These are phyloP conservation scores for Xylaria acuta DNA, from an alignment of 495 filamentous ascomycete genomes.

Conservation along the genomic window DNA sequence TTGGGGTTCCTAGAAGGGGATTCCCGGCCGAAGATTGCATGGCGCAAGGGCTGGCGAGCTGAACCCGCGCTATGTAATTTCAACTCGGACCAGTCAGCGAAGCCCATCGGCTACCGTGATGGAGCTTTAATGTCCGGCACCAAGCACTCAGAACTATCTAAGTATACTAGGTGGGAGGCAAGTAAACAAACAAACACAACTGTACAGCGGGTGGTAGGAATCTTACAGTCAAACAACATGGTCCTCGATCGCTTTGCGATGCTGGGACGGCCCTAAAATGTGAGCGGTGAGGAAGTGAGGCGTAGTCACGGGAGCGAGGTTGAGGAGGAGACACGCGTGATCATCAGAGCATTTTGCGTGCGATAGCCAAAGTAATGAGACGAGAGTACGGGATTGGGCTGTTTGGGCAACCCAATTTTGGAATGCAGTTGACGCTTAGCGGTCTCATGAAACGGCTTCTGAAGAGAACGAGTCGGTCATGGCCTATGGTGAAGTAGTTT, in stretches of 20 bases:
- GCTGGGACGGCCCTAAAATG: background rate
- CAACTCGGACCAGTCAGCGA: conserved; percentile 11
- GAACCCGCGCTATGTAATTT: conserved; percentile 10
- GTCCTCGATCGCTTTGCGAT: background rate
- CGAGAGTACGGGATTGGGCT: background rate
- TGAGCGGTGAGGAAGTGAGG: conserved; percentile 16
- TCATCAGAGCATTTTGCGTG: background rate
- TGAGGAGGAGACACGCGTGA: background rate
- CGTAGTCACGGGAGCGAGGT: conserved; percentile 11
- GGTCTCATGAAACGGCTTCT: conserved; percentile 21
- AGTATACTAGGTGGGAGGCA: background rate
- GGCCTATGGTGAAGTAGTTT: background rate
- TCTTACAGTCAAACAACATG: background rate
- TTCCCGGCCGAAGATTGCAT: conserved; percentile 7
- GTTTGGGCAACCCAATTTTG: background rate
- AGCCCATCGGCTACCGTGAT: background rate
- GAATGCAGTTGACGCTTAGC: conserved; percentile 9
- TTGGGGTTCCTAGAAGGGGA: conserved; percentile 5
- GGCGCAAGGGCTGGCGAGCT: background rate
- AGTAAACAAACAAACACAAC: conserved; percentile 10
- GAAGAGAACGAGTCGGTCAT: background rate
- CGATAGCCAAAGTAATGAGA: background rate
- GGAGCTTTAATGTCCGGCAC: conserved; percentile 12
- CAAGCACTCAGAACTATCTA: background rate
- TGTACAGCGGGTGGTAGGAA: background rate